These are phyloP conservation scores for Periconia macrospinosa DNA, from an alignment of 2,329 filamentous ascomycete species.

Conservation along the genomic window DNA sequence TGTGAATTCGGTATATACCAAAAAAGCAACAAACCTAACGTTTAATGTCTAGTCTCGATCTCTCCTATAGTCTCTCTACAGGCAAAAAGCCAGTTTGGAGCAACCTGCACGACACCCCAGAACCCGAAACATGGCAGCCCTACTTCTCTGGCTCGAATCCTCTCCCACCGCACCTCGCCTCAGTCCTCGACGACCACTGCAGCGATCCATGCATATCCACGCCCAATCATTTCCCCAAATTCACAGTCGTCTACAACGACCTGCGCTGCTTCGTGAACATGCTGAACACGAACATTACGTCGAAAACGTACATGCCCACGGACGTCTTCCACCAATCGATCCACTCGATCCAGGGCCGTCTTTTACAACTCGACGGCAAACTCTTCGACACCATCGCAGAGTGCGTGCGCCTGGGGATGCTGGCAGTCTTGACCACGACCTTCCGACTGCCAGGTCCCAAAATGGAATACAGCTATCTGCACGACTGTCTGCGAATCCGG, in stretches of 20 bases:
- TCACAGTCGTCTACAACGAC: slow-evolving; percentile 4
- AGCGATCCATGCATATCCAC: background rate
- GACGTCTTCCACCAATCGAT: slow-evolving; percentile 5
- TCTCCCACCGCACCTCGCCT: background rate
- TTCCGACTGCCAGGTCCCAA: slow-evolving; percentile 7
- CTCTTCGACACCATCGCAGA: background rate
- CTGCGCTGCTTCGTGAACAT: background rate
- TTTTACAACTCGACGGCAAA: slow-evolving; percentile 1
- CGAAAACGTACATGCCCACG: background rate
- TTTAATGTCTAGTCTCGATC: slow-evolving; percentile 2
- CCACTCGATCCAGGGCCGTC: slow-evolving; percentile 4
- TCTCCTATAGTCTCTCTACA: slow-evolving; percentile 3
- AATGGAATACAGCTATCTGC: slow-evolving; percentile 7
- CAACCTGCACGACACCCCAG: background rate
- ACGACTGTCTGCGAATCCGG: background rate
- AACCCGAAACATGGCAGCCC: slow-evolving; percentile 2
- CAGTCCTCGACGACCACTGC: background rate
- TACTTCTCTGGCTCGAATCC: slow-evolving; percentile 1
- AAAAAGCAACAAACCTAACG: background rate
- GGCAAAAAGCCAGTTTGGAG: slow-evolving; percentile 3
- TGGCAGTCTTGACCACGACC: slow-evolving; percentile 8
- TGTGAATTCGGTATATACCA: too few relatives aligned
- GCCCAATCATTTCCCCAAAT: background rate
- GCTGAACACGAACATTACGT: slow-evolving; percentile 2
- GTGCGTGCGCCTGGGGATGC: slow-evolving; percentile 5